A percentile compares a stretch with the other conserved stretches of the same genome.
phyloP scores from a whole-genome alignment of 768 basidiomycete species.

The Tulasnella sp. region DNA sequence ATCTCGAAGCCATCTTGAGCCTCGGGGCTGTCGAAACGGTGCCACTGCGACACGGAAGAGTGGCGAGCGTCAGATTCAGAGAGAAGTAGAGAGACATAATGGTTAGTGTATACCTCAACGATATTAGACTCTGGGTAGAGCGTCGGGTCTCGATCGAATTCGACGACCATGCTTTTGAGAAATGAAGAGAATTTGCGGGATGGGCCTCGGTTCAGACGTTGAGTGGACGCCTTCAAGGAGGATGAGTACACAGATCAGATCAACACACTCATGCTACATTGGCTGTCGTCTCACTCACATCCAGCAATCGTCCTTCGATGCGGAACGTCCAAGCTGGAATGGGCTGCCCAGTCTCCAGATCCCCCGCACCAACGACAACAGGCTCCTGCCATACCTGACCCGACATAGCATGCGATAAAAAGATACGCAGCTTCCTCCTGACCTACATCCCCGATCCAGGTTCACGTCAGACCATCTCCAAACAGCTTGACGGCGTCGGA shows the following conservation, averaged over 20 bases:
- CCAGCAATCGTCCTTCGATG: constrained; percentile 74
- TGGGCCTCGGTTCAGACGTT: constrained; percentile 49
- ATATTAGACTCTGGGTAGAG: constrained; percentile 79
- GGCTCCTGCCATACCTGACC: constrained; percentile 68
- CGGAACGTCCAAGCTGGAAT: constrained; percentile 83
- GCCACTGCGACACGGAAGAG: constrained; percentile 28
- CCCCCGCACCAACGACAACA: constrained; percentile 27
- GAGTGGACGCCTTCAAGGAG: constrained; percentile 9
- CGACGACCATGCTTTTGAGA: constrained; percentile 72
- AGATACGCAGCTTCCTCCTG: constrained; percentile 72
- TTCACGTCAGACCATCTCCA: neutral
- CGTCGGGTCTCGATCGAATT: constrained; percentile 73
- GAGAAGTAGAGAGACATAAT: neutral
- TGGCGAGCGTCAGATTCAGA: constrained; percentile 32
- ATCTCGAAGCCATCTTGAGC: constrained; percentile 80
- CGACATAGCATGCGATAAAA: constrained; percentile 78
- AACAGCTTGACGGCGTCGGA: neutral
- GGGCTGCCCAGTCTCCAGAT: constrained; percentile 76
- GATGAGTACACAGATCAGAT: constrained; percentile 5
- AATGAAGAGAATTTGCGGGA: constrained; percentile 77
- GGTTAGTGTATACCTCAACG: constrained; percentile 53
- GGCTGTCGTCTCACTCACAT: too few relatives aligned
- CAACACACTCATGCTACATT: constrained; percentile 16
- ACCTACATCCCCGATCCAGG: constrained; percentile 53
- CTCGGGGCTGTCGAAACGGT: constrained; percentile 30